Evolutionary conservation across 768 basidiomycete species (phyloP).

Genomic region (Leccinum incarnatum): DNA sequence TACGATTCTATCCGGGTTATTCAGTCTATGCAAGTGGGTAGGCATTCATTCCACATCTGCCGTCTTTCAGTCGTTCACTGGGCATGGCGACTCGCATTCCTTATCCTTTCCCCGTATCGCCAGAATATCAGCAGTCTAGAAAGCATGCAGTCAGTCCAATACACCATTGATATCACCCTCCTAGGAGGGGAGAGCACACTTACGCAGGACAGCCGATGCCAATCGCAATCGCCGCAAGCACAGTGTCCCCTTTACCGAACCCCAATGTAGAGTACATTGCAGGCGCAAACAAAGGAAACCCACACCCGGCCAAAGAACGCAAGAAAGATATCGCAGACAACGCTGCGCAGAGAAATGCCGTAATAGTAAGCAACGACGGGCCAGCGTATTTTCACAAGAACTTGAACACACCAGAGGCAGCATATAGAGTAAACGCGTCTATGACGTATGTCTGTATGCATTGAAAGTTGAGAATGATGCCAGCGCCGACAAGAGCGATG

Average conservation of each 20-base stretch:
- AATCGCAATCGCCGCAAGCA: conserved; percentile 59
- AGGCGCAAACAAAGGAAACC: conserved; percentile 76
- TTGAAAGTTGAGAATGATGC: conserved; percentile 59
- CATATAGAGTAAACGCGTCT: conserved; percentile 59
- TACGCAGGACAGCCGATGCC: conserved; percentile 57
- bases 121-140: conserved; percentile 43
- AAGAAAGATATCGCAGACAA: conserved; percentile 63
- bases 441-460: conserved; percentile 66
- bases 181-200: conserved; percentile 2
- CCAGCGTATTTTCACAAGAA: neutral
- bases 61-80: neutral
- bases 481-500: conserved; percentile 53
- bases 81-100: conserved; percentile 47
- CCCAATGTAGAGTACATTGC: conserved; percentile 64
- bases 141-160: conserved; percentile 32
- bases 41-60: neutral
- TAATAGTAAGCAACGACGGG: neutral
- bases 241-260: conserved; percentile 66
- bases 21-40: neutral
- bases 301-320: conserved; percentile 67
- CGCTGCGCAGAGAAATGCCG: conserved; percentile 35
- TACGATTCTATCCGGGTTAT: neutral
- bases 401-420: neutral
- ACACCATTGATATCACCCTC: neutral
- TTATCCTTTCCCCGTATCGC: conserved; percentile 48